A percentile compares a stretch with the other conserved stretches of the same genome.
Evolutionary conservation across 2,329 filamentous ascomycete genomes (phyloP).

Genomic region (Exophiala bonariae): DNA sequence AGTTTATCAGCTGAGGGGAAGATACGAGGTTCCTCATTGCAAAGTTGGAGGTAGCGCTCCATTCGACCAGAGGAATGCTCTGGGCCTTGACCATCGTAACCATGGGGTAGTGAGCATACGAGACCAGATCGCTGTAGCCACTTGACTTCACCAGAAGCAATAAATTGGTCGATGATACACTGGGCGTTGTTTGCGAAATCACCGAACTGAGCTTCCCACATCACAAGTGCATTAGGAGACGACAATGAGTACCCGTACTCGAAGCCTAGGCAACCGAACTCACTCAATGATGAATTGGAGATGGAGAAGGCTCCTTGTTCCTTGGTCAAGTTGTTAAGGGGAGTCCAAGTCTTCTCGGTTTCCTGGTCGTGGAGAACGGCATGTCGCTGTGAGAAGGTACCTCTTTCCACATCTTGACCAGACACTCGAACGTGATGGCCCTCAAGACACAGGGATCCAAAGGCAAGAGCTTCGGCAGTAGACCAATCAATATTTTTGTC

Average conservation of each 20-base stretch:
- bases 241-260: slow-evolving; percentile 98
- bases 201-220: slow-evolving; percentile 99
- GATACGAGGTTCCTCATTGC: slow-evolving; percentile 93
- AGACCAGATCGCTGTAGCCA: slow-evolving; percentile 98
- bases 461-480: slow-evolving; percentile 92
- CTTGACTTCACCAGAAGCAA: slow-evolving; percentile 95
- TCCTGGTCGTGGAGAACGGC: slow-evolving; percentile 97
- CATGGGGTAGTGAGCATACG: slow-evolving; percentile 93
- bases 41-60: slow-evolving; percentile 95
- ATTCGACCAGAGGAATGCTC: slow-evolving; percentile 97
- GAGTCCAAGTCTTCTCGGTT: slow-evolving; percentile 88
- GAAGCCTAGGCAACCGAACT: slow-evolving; percentile 81
- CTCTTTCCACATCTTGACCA: slow-evolving; percentile 98
- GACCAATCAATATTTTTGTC: slow-evolving; percentile 97
- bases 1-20: slow-evolving; percentile 89
- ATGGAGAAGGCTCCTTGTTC: slow-evolving; percentile 96
- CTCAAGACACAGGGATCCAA: slow-evolving; percentile 85
- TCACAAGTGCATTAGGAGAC: slow-evolving; percentile 93
- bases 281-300: slow-evolving; percentile 85
- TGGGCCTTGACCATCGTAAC: slow-evolving; percentile 96
- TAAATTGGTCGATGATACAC: slow-evolving; percentile 98
- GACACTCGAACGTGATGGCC: slow-evolving; percentile 97
- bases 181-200: slow-evolving; percentile 99
- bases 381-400: slow-evolving; percentile 98
- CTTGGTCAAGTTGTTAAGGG: slow-evolving; percentile 82